These are phyloP conservation scores for Boletus rubroflammeus DNA, from an alignment of 768 basidiomycete genomes.

Conservation along the genomic window DNA sequence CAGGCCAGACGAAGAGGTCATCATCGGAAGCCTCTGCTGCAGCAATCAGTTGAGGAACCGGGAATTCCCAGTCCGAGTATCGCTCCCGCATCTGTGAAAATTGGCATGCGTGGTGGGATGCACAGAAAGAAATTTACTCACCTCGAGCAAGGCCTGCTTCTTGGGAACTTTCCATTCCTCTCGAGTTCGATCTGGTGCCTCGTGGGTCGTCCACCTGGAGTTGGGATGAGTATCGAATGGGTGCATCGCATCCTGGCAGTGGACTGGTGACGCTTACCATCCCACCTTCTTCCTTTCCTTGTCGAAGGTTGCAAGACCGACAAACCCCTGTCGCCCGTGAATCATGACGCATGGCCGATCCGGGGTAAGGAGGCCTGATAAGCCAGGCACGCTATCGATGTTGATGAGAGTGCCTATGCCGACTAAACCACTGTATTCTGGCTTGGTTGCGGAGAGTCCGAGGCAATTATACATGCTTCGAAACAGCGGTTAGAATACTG, in stretches of 20 bases:
- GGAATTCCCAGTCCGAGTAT: slow-evolving; percentile 28
- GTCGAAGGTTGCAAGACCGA: slow-evolving; percentile 29
- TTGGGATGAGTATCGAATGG: not conserved
- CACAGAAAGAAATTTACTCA: not conserved
- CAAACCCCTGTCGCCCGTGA: slow-evolving; percentile 24
- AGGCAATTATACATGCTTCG: slow-evolving; percentile 24
- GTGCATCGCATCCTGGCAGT: not conserved
- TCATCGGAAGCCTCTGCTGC: slow-evolving; percentile 15
- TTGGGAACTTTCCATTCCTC: slow-evolving; percentile 30
- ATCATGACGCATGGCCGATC: slow-evolving; percentile 30
- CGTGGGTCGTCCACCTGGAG: slow-evolving; percentile 30
- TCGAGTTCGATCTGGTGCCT: slow-evolving; percentile 23
- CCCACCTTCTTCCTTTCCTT: slow-evolving; percentile 21
- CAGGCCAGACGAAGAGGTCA: slow-evolving; percentile 27
- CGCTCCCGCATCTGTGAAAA: slow-evolving; percentile 21
- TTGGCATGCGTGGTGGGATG: not conserved
- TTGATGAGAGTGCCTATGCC: slow-evolving; percentile 20
- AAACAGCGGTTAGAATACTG: not conserved
- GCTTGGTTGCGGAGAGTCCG: slow-evolving; percentile 16
- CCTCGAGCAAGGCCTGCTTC: slow-evolving; percentile 20
- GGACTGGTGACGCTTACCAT: slow-evolving; percentile 16
- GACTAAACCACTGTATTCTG: slow-evolving; percentile 30
- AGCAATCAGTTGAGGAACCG: slow-evolving; percentile 26
- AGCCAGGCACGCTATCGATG: slow-evolving; percentile 19
- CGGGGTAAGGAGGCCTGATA: slow-evolving; percentile 16